Conservation (phyloP, 2,329 filamentous ascomycete genomes). For the Trichoderma afroharzianum region DNA sequence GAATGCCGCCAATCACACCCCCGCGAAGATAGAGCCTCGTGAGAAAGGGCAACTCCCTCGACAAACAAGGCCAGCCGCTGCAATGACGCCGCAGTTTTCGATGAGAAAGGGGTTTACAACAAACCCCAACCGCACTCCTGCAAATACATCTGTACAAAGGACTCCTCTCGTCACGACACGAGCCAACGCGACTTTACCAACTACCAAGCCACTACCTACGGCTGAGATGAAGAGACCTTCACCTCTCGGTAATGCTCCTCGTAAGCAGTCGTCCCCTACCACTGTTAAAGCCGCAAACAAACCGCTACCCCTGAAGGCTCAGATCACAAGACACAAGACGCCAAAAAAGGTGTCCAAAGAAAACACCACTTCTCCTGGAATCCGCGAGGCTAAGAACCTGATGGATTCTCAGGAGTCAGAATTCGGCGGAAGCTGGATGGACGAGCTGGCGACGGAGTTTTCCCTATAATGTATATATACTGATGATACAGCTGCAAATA, state of each 20-base stretch:
- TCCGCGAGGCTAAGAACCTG: background rate
- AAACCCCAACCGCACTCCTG: background rate
- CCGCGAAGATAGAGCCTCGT: background rate
- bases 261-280: background rate
- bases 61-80: background rate
- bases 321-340: background rate
- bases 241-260: background rate
- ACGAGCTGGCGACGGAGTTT: conserved; percentile 34
- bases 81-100: background rate
- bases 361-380: conserved; percentile 19
- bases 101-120: background rate
- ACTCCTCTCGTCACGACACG: background rate
- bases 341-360: conserved; percentile 21
- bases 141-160: background rate
- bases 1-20: background rate
- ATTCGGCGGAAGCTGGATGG: conserved; percentile 39
- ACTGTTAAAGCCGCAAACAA: background rate
- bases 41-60: background rate
- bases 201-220: background rate
- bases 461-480: conserved; percentile 18
- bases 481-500: background rate
- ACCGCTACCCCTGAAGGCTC: background rate
- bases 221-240: background rate
- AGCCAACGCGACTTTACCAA: background rate
- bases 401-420: conserved; percentile 36